Percentiles rank a stretch among this genome's conserved stretches.
Evolutionary conservation across 2,329 filamentous ascomycete species (phyloP).

Genomic region (Hypoxylon sp.): DNA sequence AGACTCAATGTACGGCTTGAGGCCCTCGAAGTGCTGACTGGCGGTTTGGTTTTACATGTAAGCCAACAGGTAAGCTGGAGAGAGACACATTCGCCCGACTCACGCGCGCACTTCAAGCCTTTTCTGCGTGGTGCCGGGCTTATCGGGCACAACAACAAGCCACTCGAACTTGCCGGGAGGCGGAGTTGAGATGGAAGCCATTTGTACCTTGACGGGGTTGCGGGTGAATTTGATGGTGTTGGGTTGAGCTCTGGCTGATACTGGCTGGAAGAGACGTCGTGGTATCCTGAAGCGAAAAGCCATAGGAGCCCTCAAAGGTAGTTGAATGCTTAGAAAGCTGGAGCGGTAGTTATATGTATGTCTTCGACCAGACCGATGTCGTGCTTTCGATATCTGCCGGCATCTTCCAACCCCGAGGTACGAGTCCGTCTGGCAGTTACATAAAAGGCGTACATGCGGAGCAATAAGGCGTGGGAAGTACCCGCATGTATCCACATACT

Average conservation of each 20-base stretch:
- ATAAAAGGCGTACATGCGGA: constrained; percentile 16
- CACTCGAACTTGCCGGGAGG: constrained; percentile 60
- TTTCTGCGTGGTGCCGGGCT: constrained; percentile 72
- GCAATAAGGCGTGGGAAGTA: constrained; percentile 18
- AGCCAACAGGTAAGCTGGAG: constrained; percentile 39
- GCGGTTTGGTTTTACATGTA: constrained; percentile 31
- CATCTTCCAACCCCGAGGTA: constrained; percentile 37
- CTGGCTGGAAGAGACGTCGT: constrained; percentile 34
- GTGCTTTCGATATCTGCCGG: constrained; percentile 39
- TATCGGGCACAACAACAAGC: constrained; percentile 78
- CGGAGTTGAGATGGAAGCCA: constrained; percentile 47
- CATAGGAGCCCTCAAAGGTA: constrained; percentile 16
- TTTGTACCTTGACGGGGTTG: constrained; percentile 34
- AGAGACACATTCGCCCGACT: constrained; percentile 55
- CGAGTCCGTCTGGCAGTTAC: constrained; percentile 6
- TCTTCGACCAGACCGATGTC: constrained; percentile 21
- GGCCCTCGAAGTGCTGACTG: constrained; percentile 68
- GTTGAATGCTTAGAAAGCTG: background rate
- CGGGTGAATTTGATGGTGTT: constrained; percentile 25
- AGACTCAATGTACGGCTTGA: constrained; percentile 67
- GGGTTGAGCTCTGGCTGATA: constrained; percentile 28
- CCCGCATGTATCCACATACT: constrained; percentile 7
- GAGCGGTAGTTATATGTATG: constrained; percentile 12
- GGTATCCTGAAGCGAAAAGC: constrained; percentile 29
- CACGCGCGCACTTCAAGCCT: constrained; percentile 73